These are phyloP conservation scores for Fraxinus platypoda DNA, from an alignment of 305 asterid genomes.

Conservation along the genomic window DNA sequence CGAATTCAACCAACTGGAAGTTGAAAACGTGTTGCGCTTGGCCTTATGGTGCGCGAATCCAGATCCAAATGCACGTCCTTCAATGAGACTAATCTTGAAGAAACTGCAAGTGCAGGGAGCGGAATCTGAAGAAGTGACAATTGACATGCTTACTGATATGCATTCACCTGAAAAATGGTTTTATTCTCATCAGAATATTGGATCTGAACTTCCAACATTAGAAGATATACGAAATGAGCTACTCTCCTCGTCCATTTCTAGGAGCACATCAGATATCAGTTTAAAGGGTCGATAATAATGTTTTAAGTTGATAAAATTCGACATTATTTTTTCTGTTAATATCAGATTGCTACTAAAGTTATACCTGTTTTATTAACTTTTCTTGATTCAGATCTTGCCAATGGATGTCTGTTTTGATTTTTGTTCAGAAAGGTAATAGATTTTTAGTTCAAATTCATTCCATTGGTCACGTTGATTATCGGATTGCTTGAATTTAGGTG, in stretches of 20 bases:
- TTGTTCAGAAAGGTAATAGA: background rate
- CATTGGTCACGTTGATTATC: background rate
- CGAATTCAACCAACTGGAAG: conserved; percentile 27
- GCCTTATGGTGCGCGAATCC: conserved; percentile 33
- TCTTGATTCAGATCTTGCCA: background rate
- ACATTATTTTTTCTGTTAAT: background rate
- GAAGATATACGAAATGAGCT: background rate
- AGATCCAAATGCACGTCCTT: conserved; percentile 33
- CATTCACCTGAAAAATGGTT: background rate
- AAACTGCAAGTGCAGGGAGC: background rate
- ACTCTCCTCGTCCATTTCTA: background rate
- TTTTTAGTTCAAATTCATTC: background rate
- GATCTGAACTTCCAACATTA: background rate
- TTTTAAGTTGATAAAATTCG: background rate
- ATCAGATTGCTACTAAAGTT: background rate
- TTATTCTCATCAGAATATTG: background rate
- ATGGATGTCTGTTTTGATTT: background rate
- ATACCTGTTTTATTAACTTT: background rate
- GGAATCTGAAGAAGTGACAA: background rate
- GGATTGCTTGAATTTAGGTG: background rate
- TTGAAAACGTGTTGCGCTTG: conserved; percentile 27
- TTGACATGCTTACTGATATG: background rate
- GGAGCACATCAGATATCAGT: background rate
- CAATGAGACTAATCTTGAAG: conserved; percentile 42
- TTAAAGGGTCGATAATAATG: background rate